Conservation (phyloP, 176 grass and related monocot genomes). For the Eragrostis nindensis region DNA sequence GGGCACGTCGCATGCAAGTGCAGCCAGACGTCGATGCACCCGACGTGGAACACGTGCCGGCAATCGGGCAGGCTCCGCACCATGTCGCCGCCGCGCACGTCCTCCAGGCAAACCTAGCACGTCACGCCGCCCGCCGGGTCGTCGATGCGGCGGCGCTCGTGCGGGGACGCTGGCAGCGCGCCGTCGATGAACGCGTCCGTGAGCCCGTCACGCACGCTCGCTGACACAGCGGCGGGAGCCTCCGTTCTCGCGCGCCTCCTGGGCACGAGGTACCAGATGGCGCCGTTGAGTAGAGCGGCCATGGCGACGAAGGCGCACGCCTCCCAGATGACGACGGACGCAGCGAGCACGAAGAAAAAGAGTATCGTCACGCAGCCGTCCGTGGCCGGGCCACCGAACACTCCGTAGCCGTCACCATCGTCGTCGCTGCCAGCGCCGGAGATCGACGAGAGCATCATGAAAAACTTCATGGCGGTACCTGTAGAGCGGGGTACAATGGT, state of each 20-base stretch:
- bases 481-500: too few species aligned
- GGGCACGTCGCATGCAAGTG: constrained; percentile 15
- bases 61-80: constrained; percentile 29
- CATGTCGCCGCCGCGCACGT: constrained; percentile 26
- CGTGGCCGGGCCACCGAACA: not conserved
- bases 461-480: not conserved
- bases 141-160: not conserved
- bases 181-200: not conserved
- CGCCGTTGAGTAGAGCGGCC: not conserved
- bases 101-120: constrained; percentile 26
- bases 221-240: too few species aligned
- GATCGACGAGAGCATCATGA: constrained; percentile 24
- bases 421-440: not conserved
- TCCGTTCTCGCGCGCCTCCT: not conserved
- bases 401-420: not conserved
- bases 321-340: constrained; percentile 34
- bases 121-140: too few species aligned
- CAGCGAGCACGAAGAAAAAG: constrained; percentile 18
- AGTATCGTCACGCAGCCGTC: constrained; percentile 20
- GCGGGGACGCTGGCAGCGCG: constrained; percentile 5
- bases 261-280: not conserved
- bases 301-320: constrained; percentile 7
- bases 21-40: constrained; percentile 32
- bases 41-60: constrained; percentile 10
- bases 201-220: not conserved